phyloP scores from a whole-genome alignment of 371 early-diverging fungal species.

The Rhizopus stolonifer region DNA sequence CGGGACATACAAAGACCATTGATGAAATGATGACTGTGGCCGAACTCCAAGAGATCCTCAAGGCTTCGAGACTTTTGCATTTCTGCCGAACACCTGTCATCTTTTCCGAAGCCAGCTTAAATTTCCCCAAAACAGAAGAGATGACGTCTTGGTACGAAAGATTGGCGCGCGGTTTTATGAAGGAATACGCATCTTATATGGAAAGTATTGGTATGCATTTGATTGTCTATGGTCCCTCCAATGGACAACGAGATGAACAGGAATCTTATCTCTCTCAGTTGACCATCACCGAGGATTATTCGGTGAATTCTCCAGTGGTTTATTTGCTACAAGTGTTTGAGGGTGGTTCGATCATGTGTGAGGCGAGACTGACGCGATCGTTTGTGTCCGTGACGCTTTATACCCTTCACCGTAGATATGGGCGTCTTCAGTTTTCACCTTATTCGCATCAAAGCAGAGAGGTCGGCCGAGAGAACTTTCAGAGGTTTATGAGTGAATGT shows the following conservation, averaged over 20 bases:
- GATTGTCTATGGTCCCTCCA: constrained; percentile 41
- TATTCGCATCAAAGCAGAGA: constrained; percentile 51
- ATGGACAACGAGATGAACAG: constrained; percentile 21
- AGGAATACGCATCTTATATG: constrained; percentile 69
- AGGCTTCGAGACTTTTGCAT: constrained; percentile 62
- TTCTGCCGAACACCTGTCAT: constrained; percentile 67
- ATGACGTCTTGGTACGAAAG: constrained; percentile 57
- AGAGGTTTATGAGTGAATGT: constrained; percentile 68
- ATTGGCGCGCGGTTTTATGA: constrained; percentile 58
- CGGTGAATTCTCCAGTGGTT: constrained; percentile 55
- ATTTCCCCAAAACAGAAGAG: constrained; percentile 15
- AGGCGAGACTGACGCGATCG: constrained; percentile 67
- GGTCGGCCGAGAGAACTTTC: constrained; percentile 52
- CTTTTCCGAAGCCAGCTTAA: constrained; percentile 42
- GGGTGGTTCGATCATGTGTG: constrained; percentile 73
- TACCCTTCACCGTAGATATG: constrained; percentile 67
- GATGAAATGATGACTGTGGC: constrained; percentile 56
- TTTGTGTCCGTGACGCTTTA: constrained; percentile 77
- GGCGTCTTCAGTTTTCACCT: constrained; percentile 52
- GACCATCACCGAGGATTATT: constrained; percentile 29
- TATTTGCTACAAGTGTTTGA: constrained; percentile 67
- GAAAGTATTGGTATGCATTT: constrained; percentile 69
- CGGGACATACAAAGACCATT: constrained; percentile 14
- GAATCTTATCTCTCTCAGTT: constrained; percentile 36
- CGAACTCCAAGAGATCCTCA: constrained; percentile 60